These are phyloP conservation scores for Monosporascus sp. DNA, from an alignment of 2,329 filamentous ascomycete genomes.

Conservation along the genomic window DNA sequence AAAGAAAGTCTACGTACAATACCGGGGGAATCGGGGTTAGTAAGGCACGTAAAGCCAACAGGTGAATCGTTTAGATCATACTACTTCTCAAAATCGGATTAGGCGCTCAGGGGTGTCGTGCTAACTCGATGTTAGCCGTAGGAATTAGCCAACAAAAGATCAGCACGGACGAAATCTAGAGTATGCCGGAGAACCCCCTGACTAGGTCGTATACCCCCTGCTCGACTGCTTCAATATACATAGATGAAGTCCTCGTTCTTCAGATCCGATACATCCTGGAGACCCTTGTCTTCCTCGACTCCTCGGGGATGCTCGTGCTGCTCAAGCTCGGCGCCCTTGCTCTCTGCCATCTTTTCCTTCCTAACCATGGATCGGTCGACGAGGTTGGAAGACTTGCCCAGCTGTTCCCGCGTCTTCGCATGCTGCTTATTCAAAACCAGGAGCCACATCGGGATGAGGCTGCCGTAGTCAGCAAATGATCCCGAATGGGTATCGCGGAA, in stretches of 20 bases:
- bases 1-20: no score
- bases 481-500: slow-evolving; percentile 16
- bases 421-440: slow-evolving; percentile 48
- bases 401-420: slow-evolving; percentile 31
- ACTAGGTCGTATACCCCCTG: not conserved
- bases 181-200: no score
- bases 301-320: slow-evolving; percentile 27
- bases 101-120: no score
- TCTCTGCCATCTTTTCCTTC: slow-evolving; percentile 28
- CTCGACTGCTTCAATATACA: slow-evolving; percentile 15
- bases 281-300: slow-evolving; percentile 40
- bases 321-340: slow-evolving; percentile 19
- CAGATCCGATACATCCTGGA: slow-evolving; percentile 58
- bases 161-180: no score
- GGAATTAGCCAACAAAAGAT: no score
- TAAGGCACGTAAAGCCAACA: no score
- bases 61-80: no score
- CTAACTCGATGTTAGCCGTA: no score
- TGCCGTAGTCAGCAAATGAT: slow-evolving; percentile 4
- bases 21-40: no score
- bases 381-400: slow-evolving; percentile 47
- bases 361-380: slow-evolving; percentile 36
- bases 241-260: slow-evolving; percentile 65
- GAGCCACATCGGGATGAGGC: slow-evolving; percentile 31
- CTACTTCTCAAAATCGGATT: no score